Conservation (phyloP, 192 early-diverging fungal genomes). For the Pilaira anomala region DNA sequence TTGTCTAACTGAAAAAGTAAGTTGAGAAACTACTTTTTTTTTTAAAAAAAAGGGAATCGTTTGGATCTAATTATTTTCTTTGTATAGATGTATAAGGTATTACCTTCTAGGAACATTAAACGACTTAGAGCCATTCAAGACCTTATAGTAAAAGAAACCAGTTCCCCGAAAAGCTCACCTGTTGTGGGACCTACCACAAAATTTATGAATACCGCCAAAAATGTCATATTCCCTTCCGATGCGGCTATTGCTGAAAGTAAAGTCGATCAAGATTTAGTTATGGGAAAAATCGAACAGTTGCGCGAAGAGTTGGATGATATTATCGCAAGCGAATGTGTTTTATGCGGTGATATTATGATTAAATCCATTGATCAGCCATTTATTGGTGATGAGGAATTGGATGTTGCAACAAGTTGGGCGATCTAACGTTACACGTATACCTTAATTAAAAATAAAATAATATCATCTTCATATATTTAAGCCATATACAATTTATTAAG, state of each 20-base stretch:
- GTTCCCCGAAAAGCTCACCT: conserved; percentile 16
- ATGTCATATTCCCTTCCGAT: conserved; percentile 41
- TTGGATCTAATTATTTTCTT: neutral
- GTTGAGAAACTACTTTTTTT: neutral
- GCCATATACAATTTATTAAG: too few species aligned
- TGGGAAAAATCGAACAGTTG: conserved; percentile 45
- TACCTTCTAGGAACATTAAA: conserved; percentile 11
- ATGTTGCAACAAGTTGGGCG: conserved; percentile 57
- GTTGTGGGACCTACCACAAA: conserved; percentile 22
- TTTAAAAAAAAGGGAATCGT: neutral
- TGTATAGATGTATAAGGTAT: conserved; percentile 12
- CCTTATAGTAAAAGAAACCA: neutral
- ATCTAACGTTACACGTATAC: conserved; percentile 39
- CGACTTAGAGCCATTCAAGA: conserved; percentile 8
- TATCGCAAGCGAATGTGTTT: conserved; percentile 81
- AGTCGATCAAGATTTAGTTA: conserved; percentile 37
- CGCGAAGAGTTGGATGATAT: conserved; percentile 73
- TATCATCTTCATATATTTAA: too few species aligned
- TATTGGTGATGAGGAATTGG: conserved; percentile 53
- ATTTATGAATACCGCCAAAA: conserved; percentile 38
- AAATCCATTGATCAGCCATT: conserved; percentile 83
- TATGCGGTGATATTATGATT: conserved; percentile 98
- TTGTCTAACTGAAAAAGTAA: conserved; percentile 77
- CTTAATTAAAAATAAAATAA: too few species aligned
- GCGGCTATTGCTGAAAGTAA: conserved; percentile 10